Conservation (phyloP, 768 basidiomycete species). For the Amanita phalloides region DNA sequence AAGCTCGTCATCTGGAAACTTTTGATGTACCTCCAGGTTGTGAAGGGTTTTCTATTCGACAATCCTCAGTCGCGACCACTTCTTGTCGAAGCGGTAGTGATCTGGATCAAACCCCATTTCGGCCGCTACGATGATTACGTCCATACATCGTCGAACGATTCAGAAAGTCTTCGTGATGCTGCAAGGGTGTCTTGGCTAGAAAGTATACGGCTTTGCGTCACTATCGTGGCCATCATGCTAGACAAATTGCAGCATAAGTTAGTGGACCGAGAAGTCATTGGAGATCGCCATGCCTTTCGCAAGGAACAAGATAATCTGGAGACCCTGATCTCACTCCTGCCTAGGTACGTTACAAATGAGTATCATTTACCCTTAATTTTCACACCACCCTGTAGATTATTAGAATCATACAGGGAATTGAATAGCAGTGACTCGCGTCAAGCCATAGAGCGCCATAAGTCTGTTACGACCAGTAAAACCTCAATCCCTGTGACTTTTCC, state of each 20-base stretch:
- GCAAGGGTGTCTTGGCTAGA: constrained; percentile 87
- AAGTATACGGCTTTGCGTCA: constrained; percentile 79
- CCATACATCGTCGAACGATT: constrained; percentile 52
- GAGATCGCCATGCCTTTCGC: constrained; percentile 48
- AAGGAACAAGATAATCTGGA: constrained; percentile 94
- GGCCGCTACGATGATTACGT: constrained; percentile 82
- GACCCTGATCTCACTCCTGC: constrained; percentile 69
- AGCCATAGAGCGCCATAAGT: constrained; percentile 58
- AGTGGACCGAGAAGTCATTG: constrained; percentile 51
- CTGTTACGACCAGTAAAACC: constrained; percentile 46
- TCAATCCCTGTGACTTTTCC: constrained; percentile 78
- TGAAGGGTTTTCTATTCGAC: constrained; percentile 83
- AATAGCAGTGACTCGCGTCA: constrained; percentile 54
- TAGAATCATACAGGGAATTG: constrained; percentile 84
- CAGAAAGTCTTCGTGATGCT: constrained; percentile 54
- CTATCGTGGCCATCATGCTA: constrained; percentile 80
- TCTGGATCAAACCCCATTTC: constrained; percentile 94
- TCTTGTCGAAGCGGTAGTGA: constrained; percentile 78
- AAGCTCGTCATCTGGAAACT: constrained; percentile 91
- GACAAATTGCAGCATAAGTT: constrained; percentile 81
- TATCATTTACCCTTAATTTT: neutral
- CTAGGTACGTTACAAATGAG: constrained; percentile 43
- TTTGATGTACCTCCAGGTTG: constrained; percentile 87
- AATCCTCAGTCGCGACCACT: constrained; percentile 66
- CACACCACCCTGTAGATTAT: constrained; percentile 37